Conservation (phyloP, 2,329 filamentous ascomycete genomes). For the Sporothrix protearum region DNA sequence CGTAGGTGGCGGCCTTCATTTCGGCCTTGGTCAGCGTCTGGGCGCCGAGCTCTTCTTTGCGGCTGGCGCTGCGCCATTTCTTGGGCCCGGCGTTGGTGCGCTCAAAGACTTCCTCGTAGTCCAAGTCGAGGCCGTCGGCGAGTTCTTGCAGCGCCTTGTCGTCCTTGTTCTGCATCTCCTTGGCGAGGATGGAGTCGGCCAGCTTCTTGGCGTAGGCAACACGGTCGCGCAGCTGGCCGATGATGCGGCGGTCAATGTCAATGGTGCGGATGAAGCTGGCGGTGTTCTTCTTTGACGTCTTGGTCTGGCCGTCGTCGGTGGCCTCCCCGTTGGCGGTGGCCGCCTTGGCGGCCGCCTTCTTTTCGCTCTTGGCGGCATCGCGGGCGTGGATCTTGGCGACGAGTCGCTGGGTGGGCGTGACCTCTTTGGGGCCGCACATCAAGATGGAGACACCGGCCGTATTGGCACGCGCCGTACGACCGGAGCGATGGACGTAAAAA, state of each 20-base stretch:
- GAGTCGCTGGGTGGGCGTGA: slow-evolving; percentile 75
- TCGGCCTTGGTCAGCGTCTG: slow-evolving; percentile 68
- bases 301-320: slow-evolving; percentile 10
- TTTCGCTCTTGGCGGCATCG: slow-evolving; percentile 39
- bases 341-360: slow-evolving; percentile 38
- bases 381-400: slow-evolving; percentile 79
- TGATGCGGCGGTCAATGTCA: slow-evolving; percentile 76
- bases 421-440: slow-evolving; percentile 88
- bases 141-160: slow-evolving; percentile 80
- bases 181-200: slow-evolving; percentile 76
- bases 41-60: slow-evolving; percentile 74
- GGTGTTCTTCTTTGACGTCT: neutral
- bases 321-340: slow-evolving; percentile 39
- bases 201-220: slow-evolving; percentile 81
- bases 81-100: slow-evolving; percentile 15
- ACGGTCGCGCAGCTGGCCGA: slow-evolving; percentile 71
- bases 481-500: slow-evolving; percentile 91
- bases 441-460: slow-evolving; percentile 77
- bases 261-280: slow-evolving; percentile 70
- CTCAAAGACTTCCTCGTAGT: slow-evolving; percentile 70
- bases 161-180: slow-evolving; percentile 79
- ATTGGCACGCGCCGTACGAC: slow-evolving; percentile 83
- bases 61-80: slow-evolving; percentile 42
- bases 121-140: slow-evolving; percentile 88
- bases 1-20: slow-evolving; percentile 63